These are phyloP conservation scores for Zymoseptoria pseudotritici DNA, from an alignment of 2,329 filamentous ascomycete genomes.

Conservation along the genomic window DNA sequence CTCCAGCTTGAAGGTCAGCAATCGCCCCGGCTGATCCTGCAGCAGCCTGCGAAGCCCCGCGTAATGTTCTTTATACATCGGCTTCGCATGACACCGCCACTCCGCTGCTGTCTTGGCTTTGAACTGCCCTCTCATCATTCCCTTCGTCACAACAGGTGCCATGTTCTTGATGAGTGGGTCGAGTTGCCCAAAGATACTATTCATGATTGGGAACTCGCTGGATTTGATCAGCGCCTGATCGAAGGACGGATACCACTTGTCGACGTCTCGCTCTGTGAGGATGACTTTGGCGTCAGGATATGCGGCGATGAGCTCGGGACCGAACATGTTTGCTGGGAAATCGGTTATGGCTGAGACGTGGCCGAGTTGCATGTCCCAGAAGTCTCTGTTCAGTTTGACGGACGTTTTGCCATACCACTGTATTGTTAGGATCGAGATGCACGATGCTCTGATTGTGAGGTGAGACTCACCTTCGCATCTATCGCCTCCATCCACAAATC, in stretches of 20 bases:
- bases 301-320: slow-evolving; percentile 27
- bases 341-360: slow-evolving; percentile 28
- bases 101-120: slow-evolving; percentile 4
- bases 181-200: neutral
- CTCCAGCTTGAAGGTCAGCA: neutral
- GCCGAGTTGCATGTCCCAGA: slow-evolving; percentile 28
- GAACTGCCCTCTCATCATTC: slow-evolving; percentile 13
- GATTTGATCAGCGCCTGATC: slow-evolving; percentile 9
- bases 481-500: slow-evolving; percentile 63
- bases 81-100: slow-evolving; percentile 9
- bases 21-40: slow-evolving; percentile 1
- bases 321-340: slow-evolving; percentile 27
- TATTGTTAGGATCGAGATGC: neutral
- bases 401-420: slow-evolving; percentile 8
- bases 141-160: slow-evolving; percentile 3
- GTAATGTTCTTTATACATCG: neutral
- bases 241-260: slow-evolving; percentile 11
- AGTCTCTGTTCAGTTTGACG: slow-evolving; percentile 4
- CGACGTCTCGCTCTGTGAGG: slow-evolving; percentile 19
- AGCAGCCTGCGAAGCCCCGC: neutral
- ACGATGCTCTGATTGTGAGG: neutral
- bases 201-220: slow-evolving; percentile 3
- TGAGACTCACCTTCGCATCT: slow-evolving; percentile 39
- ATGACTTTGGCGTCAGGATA: slow-evolving; percentile 25
- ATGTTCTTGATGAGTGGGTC: slow-evolving; percentile 1